A percentile compares a stretch with the other conserved stretches of the same genome.
Conservation (phyloP, 345 rosid genomes). For the Schrenkiella parvula region DNA sequence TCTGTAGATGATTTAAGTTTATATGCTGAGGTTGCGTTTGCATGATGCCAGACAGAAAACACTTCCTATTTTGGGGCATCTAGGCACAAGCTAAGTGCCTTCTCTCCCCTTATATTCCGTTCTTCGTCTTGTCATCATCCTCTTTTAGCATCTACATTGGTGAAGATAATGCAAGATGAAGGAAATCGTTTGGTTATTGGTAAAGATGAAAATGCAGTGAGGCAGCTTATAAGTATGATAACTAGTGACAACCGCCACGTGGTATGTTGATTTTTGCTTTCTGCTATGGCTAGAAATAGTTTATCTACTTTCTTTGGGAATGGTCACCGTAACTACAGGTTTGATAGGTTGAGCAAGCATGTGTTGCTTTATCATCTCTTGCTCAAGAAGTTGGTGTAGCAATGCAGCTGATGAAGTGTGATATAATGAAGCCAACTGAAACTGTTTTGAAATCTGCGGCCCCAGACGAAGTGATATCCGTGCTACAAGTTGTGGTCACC, state of each 20-base stretch:
- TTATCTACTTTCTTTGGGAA: conserved; percentile 7
- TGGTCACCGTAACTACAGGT: conserved; percentile 27
- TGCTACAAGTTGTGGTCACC: conserved; percentile 80
- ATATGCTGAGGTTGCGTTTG: conserved; percentile 16
- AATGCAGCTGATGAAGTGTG: conserved; percentile 94
- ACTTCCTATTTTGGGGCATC: conserved; percentile 92
- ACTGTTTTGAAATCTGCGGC: conserved; percentile 70
- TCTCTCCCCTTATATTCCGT: conserved; percentile 96
- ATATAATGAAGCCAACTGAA: conserved; percentile 93
- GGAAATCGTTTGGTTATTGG: conserved; percentile 85
- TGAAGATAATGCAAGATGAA: conserved; percentile 94
- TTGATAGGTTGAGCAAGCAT: conserved; percentile 93
- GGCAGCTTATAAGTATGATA: conserved; percentile 99
- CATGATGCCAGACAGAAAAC: conserved; percentile 74
- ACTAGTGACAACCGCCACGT: conserved; percentile 90
- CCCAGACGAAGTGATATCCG: conserved; percentile 80
- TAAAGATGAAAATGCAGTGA: conserved; percentile 98
- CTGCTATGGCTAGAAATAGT: background rate
- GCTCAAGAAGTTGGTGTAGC: conserved; percentile 88
- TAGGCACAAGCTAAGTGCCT: conserved; percentile 92
- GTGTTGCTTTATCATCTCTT: conserved; percentile 89
- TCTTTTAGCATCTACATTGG: conserved; percentile 92
- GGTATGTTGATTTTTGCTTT: conserved; percentile 48
- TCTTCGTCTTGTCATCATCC: conserved; percentile 99
- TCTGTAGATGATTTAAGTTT: background rate